phyloP scores from a whole-genome alignment of 495 filamentous ascomycete species.

The Podospora australis region DNA sequence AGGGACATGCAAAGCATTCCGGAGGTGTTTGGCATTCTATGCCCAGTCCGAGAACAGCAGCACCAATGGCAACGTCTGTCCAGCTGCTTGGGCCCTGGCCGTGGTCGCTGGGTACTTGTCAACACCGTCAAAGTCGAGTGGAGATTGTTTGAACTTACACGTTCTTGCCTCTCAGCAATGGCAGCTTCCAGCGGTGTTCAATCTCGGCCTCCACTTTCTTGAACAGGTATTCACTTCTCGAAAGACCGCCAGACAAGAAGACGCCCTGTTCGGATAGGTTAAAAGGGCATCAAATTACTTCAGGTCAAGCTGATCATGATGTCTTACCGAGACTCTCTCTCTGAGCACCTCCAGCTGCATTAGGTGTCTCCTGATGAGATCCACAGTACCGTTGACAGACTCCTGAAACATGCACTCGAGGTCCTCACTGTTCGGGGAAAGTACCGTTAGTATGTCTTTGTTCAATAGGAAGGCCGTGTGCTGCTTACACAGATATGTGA shows the following conservation, averaged over 20 bases:
- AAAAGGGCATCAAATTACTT: no score
- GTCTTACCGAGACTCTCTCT: not conserved
- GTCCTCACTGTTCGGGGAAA: not conserved
- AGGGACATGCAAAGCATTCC: not conserved
- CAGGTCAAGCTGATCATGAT: no score
- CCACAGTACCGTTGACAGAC: not conserved
- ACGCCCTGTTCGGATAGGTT: no score
- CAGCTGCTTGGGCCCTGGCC: no score
- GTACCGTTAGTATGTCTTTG: not conserved
- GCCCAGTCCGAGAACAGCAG: not conserved
- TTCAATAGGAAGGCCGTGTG: not conserved
- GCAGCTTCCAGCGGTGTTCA: not conserved
- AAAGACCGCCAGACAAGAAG: not conserved
- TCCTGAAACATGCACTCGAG: not conserved
- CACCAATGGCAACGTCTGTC: not conserved
- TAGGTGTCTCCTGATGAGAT: not conserved
- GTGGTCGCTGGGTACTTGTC: not conserved
- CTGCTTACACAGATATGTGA: not conserved
- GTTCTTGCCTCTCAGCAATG: not conserved
- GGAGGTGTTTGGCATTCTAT: not conserved
- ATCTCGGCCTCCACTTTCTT: not conserved
- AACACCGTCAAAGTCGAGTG: no score
- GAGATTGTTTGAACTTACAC: not conserved
- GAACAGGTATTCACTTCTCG: not conserved
- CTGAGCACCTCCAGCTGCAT: not conserved